Evolutionary conservation across 768 basidiomycete species (phyloP), one percentile per base, ranked within the genome.

Genomic region (Mycena pura): DNA sequence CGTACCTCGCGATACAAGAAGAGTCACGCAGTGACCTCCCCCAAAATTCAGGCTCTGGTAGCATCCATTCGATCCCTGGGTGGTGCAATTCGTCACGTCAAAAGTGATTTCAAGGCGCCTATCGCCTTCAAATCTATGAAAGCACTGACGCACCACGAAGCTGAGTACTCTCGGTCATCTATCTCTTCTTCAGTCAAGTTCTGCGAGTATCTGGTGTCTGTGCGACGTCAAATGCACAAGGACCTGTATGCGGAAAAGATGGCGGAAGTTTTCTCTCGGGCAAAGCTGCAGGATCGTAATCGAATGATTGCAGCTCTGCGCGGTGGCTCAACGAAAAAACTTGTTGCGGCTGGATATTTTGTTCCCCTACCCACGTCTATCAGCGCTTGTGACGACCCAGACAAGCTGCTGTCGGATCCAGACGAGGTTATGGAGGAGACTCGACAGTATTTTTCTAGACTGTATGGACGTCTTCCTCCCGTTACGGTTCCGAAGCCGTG

Each of bases 271-370:
- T 47, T 32, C 25, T 19, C 54, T 19, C 54, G 44, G 2, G 54
- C 44, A 13, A 56, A 47, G 34, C 44, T 56, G 3, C 44, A 47
- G 34, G 54, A 56, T 28, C 44, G 54, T 21, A 56, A 56, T 47
- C 32, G 54, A 0, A 56, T 56, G 44, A 56, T 56, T 22, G 54
- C 54, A 2, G 45, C 44, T 25, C 54, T 56, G 22, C 44, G 45
- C 8, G 54, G 54, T 2, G 45, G 54, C 1, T 56, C 54, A 0
- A 56, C 54, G 14, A 56, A 56, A 21, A 56, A 56, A 47, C 45
- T 56, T 1, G 54, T 19, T 19, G 54, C 54, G 7, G n/a, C n/a
- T 1, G 54, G 28, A 6, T 2, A 11, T 24, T 63, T 63, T 29
- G 27, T 46, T 0, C 27, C 47, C 3, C 43, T 45, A 10, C 57